phyloP scores from a whole-genome alignment of 306 rosid species.

The Cicer bijugum region DNA sequence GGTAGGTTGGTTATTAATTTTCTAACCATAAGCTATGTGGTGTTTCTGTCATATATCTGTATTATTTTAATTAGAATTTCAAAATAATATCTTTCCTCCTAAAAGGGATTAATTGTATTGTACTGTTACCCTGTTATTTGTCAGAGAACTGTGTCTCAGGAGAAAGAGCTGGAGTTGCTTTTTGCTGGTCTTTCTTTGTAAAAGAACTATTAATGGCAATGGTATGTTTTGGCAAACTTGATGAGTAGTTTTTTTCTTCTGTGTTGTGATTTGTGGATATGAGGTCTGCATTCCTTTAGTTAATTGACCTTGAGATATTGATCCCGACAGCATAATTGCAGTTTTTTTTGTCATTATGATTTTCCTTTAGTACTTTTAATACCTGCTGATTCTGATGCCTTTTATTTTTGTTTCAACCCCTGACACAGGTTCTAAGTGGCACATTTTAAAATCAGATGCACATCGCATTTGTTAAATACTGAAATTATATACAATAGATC shows the following conservation, averaged over 20 bases:
- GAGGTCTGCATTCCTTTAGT: background rate
- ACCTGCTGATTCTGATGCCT: background rate
- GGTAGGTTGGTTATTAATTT: constrained; percentile 50
- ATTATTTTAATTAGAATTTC: constrained; percentile 1
- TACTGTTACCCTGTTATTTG: constrained; percentile 25
- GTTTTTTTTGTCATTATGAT: background rate
- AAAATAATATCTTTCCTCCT: background rate
- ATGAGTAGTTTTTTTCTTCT: background rate
- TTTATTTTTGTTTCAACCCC: background rate
- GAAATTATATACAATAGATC: background rate
- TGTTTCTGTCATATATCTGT: constrained; percentile 24
- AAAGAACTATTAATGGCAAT: constrained; percentile 40
- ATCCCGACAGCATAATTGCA: background rate
- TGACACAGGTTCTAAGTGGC: background rate
- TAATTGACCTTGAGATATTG: background rate
- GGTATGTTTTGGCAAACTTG: constrained; percentile 48
- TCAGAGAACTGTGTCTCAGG: constrained; percentile 78
- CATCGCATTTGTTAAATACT: background rate
- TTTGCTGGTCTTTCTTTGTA: constrained; percentile 81
- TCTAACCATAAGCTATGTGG: background rate
- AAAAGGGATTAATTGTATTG: constrained; percentile 28
- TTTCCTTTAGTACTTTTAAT: background rate
- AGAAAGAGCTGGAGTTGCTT: constrained; percentile 79
- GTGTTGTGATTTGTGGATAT: background rate
- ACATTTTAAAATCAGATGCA: background rate